These are phyloP conservation scores for Grosmannia clavigera DNA, from an alignment of 2,329 filamentous ascomycete species.

Conservation along the genomic window DNA sequence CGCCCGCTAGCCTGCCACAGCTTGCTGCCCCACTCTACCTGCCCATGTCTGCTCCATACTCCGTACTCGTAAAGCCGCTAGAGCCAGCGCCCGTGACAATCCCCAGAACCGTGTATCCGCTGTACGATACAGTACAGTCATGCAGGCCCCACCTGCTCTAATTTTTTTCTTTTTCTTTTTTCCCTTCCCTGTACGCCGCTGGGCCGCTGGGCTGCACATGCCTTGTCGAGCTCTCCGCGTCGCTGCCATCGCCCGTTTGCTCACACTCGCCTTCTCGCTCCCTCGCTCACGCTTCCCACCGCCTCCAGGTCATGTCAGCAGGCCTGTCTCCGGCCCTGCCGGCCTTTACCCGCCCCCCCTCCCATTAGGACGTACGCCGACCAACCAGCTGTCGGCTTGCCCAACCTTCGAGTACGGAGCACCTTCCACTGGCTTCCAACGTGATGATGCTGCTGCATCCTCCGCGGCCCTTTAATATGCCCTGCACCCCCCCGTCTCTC, in stretches of 20 bases:
- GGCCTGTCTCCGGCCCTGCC: constrained; percentile 2
- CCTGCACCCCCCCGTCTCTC: background rate
- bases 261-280: background rate
- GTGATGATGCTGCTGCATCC: background rate
- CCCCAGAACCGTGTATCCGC: background rate
- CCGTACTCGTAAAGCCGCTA: background rate
- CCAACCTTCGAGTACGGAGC: background rate
- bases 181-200: background rate
- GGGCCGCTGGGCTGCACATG: background rate
- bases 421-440: constrained; percentile 1
- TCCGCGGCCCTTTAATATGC: background rate
- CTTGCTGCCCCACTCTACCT: no score
- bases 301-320: background rate
- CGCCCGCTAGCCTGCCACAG: no score
- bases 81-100: background rate
- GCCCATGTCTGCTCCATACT: no score
- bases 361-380: background rate
- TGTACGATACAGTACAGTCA: background rate
- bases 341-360: background rate
- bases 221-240: background rate
- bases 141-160: background rate
- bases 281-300: background rate
- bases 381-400: background rate
- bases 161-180: background rate
- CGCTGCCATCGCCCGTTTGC: background rate